phyloP scores from a whole-genome alignment of 2,329 filamentous ascomycete species.

The Colletotrichum lindemuthianum region DNA sequence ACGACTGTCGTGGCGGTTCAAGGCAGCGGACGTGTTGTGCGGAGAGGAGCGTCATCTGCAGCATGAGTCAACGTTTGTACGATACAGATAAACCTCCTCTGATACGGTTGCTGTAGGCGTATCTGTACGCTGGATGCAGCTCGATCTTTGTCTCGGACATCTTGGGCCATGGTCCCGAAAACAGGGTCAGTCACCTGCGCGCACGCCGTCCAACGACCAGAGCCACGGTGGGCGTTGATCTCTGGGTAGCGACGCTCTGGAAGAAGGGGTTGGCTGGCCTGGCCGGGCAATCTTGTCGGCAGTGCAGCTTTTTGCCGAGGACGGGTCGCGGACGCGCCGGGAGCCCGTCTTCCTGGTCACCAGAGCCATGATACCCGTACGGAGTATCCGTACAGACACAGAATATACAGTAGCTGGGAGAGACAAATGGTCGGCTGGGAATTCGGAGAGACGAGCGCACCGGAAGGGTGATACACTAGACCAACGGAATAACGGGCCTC shows the following conservation, averaged over 20 bases:
- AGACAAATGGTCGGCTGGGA: background rate
- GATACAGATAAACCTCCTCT: background rate
- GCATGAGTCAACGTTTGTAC: slow-evolving; percentile 9
- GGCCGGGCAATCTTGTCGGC: no score
- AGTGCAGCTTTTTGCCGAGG: no score
- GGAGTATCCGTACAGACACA: no score
- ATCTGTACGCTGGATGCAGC: background rate
- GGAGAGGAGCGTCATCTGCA: slow-evolving; percentile 8
- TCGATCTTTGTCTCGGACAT: background rate
- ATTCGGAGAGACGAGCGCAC: slow-evolving; percentile 1
- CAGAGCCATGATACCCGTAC: no score
- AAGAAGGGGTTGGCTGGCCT: no score
- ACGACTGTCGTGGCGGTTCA: slow-evolving; percentile 19
- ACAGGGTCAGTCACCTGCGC: background rate
- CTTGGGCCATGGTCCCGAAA: slow-evolving; percentile 2
- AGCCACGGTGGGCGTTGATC: no score
- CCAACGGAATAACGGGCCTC: background rate
- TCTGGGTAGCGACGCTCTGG: background rate
- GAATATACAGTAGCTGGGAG: no score
- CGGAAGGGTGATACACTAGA: background rate
- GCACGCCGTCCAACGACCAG: no score
- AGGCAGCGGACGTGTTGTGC: slow-evolving; percentile 6
- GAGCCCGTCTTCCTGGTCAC: no score
- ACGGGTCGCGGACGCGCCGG: no score
- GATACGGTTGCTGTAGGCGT: background rate